A percentile compares a stretch with the other conserved stretches of the same genome.
phyloP scores from a whole-genome alignment of 2,329 filamentous ascomycete species.

The Talaromyces sp. region DNA sequence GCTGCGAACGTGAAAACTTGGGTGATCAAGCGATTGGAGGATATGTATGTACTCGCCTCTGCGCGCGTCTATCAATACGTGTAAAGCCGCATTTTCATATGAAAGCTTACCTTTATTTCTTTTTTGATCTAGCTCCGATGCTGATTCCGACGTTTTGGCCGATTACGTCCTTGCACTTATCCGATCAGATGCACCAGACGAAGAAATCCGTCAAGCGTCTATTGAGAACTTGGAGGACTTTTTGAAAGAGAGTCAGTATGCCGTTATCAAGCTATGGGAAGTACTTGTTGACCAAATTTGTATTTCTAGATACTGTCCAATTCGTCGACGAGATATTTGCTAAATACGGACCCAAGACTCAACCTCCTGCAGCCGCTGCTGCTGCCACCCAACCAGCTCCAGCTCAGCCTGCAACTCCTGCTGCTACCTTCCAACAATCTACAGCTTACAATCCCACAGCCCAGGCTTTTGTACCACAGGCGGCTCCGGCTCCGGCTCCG shows the following conservation, averaged over 20 bases:
- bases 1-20: constrained; percentile 54
- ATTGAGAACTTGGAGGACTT: constrained; percentile 59
- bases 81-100: background rate
- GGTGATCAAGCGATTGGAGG: constrained; percentile 58
- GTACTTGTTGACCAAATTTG: background rate
- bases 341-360: constrained; percentile 48
- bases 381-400: constrained; percentile 7
- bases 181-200: constrained; percentile 53
- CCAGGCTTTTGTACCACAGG: constrained; percentile 22
- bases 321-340: constrained; percentile 58
- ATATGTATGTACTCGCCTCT: constrained; percentile 45
- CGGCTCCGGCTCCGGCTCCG: constrained; percentile 17
- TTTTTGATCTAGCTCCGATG: constrained; percentile 51
- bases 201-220: constrained; percentile 52
- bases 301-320: constrained; percentile 44
- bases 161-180: constrained; percentile 62
- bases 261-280: background rate
- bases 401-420: constrained; percentile 21
- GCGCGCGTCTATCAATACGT: background rate
- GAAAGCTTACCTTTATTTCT: background rate
- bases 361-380: constrained; percentile 21
- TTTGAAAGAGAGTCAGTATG: constrained; percentile 49
- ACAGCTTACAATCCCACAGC: constrained; percentile 18
- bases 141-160: constrained; percentile 59
- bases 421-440: constrained; percentile 19